Evolutionary conservation across 1,139 yeast genomes (phyloP).

Genomic region (Taiozyma onychis): DNA sequence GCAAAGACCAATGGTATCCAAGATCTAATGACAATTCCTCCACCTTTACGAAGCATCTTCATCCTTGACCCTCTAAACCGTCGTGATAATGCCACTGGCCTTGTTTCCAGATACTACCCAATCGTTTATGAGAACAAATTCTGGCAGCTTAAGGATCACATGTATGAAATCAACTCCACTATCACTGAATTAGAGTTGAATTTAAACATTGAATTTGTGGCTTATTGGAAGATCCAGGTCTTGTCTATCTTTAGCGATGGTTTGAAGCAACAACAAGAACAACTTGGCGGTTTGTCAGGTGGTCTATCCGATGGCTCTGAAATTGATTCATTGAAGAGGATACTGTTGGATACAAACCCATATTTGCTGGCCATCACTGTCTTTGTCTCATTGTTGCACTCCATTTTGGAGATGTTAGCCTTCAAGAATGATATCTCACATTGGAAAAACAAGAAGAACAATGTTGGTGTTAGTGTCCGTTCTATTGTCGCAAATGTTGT

Average conservation of each 20-base stretch:
- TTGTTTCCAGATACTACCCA: slow-evolving; percentile 29
- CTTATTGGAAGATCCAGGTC: slow-evolving; percentile 29
- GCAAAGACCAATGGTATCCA: slow-evolving; percentile 24
- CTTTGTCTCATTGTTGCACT: slow-evolving; percentile 31
- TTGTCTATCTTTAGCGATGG: slow-evolving; percentile 26
- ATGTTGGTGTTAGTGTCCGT: slow-evolving; percentile 34
- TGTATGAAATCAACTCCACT: slow-evolving; percentile 28
- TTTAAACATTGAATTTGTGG: slow-evolving; percentile 25
- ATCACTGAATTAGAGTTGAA: slow-evolving; percentile 24
- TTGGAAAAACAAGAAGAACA: slow-evolving; percentile 34
- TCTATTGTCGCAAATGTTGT: slow-evolving; percentile 35
- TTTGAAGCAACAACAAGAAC: slow-evolving; percentile 24
- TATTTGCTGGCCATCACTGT: slow-evolving; percentile 29
- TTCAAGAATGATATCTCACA: slow-evolving; percentile 35
- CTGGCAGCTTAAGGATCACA: slow-evolving; percentile 33
- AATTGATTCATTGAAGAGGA: slow-evolving; percentile 31
- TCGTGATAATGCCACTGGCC: slow-evolving; percentile 27
- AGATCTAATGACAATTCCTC: slow-evolving; percentile 17
- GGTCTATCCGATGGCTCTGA: slow-evolving; percentile 25
- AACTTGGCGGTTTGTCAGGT: slow-evolving; percentile 15
- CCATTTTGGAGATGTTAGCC: slow-evolving; percentile 34
- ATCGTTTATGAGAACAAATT: slow-evolving; percentile 31
- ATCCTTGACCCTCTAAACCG: slow-evolving; percentile 23
- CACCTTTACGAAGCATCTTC: slow-evolving; percentile 20
- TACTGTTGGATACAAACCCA: slow-evolving; percentile 33